Conservation (phyloP, 2,329 filamentous ascomycete genomes). For the Aspergillus carbonarius region DNA sequence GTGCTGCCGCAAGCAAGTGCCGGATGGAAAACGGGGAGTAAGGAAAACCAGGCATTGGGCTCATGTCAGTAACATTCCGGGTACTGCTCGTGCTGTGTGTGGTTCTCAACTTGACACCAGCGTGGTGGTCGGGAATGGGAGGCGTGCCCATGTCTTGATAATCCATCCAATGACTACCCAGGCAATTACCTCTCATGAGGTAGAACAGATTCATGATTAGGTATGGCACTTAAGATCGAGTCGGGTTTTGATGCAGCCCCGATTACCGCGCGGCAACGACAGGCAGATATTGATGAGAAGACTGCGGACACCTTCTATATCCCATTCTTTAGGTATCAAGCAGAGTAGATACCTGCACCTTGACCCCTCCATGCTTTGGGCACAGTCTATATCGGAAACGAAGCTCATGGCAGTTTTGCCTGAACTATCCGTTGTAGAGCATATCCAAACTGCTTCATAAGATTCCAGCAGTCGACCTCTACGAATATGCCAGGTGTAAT, state of each 20-base stretch:
- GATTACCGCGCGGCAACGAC: background rate
- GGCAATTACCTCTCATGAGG: too few species aligned
- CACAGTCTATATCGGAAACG: background rate
- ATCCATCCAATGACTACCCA: too few species aligned
- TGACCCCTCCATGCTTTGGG: background rate
- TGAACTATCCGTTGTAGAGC: background rate
- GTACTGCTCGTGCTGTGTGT: too few species aligned
- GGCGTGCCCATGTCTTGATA: too few species aligned
- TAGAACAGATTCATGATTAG: background rate
- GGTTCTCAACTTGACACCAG: too few species aligned
- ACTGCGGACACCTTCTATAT: constrained; percentile 8
- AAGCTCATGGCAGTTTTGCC: background rate
- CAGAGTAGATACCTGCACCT: constrained; percentile 1
- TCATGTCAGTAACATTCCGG: too few species aligned
- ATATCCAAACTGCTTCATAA: constrained; percentile 3
- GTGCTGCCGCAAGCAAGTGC: too few species aligned
- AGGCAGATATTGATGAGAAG: background rate
- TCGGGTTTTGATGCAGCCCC: constrained; percentile 1
- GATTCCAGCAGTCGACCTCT: constrained; percentile 4
- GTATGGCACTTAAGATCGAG: background rate
- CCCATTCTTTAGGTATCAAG: constrained; percentile 2
- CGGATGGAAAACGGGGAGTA: too few species aligned
- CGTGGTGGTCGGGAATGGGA: too few species aligned
- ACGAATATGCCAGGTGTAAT: constrained; percentile 6
- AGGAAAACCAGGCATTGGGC: too few species aligned